phyloP scores from a whole-genome alignment of 2,329 filamentous ascomycete genomes.

The Zymoseptoria crescenta region DNA sequence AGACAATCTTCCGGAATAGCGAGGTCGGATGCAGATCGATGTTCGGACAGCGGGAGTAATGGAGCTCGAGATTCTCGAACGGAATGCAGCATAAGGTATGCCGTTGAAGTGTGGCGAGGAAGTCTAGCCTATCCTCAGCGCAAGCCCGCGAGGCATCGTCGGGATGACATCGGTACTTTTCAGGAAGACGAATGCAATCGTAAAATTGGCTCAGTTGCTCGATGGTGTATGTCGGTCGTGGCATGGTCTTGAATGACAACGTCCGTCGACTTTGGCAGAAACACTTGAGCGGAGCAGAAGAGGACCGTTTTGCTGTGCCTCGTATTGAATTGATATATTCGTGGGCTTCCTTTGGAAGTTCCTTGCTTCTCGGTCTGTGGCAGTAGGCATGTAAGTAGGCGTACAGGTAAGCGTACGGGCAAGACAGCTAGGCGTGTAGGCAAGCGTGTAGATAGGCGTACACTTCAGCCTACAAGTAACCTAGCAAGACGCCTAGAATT shows the following conservation, averaged over 20 bases:
- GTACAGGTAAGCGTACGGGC: too few relatives aligned
- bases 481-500: too few relatives aligned
- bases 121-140: constrained; percentile 12
- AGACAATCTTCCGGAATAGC: constrained; percentile 47
- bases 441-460: too few relatives aligned
- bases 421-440: too few relatives aligned
- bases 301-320: not conserved
- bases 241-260: constrained; percentile 21
- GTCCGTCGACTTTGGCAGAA: not conserved
- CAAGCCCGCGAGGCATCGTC: constrained; percentile 12
- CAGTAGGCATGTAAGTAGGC: not conserved
- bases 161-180: constrained; percentile 13
- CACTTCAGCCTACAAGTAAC: too few relatives aligned
- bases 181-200: constrained; percentile 19
- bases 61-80: constrained; percentile 50
- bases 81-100: constrained; percentile 39
- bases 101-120: constrained; percentile 20
- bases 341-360: not conserved
- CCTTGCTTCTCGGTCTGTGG: not conserved
- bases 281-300: not conserved
- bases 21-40: constrained; percentile 43
- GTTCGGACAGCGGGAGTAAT: constrained; percentile 44
- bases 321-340: not conserved
- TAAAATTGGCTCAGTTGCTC: constrained; percentile 19
- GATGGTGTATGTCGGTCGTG: constrained; percentile 36